Conservation (phyloP, 305 asterid genomes). For the Fraxinus latifolia region DNA sequence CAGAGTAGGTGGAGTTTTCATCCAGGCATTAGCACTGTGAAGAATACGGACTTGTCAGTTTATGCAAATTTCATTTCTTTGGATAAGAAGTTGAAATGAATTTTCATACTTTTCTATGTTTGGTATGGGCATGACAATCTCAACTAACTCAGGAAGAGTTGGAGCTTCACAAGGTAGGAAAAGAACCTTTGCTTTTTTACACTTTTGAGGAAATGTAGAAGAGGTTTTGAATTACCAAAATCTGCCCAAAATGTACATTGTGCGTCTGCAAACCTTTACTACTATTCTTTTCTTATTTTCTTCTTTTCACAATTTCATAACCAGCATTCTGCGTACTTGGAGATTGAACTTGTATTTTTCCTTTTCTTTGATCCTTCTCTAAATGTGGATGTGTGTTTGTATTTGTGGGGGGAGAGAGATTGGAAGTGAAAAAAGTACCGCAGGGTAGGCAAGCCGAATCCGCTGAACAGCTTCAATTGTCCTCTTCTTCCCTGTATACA, state of each 20-base stretch:
- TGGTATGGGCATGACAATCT: not conserved
- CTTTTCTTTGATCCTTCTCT: not conserved
- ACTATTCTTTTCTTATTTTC: not conserved
- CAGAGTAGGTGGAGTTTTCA: slow-evolving; percentile 18
- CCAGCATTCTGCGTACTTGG: not conserved
- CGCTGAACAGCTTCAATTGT: slow-evolving; percentile 86
- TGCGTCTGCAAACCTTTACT: not conserved
- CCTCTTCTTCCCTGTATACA: slow-evolving; percentile 71
- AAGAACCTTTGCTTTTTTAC: not conserved
- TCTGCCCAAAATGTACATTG: not conserved
- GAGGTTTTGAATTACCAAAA: not conserved
- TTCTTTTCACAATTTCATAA: not conserved
- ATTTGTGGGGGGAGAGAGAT: slow-evolving; percentile 6
- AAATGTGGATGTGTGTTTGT: not conserved
- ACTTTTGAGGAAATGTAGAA: not conserved
- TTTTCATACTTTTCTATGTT: not conserved
- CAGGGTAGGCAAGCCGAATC: slow-evolving; percentile 83
- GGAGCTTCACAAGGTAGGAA: not conserved
- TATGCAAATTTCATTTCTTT: not conserved
- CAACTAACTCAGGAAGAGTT: not conserved
- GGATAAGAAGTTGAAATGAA: not conserved
- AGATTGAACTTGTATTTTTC: not conserved
- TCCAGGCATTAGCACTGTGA: slow-evolving; percentile 4
- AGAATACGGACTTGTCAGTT: not conserved
- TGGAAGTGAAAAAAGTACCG: slow-evolving; percentile 38